Percentiles rank a stretch among this genome's conserved stretches.
Evolutionary conservation across 768 basidiomycete species (phyloP).

Genomic region (Naematelia encephala): DNA sequence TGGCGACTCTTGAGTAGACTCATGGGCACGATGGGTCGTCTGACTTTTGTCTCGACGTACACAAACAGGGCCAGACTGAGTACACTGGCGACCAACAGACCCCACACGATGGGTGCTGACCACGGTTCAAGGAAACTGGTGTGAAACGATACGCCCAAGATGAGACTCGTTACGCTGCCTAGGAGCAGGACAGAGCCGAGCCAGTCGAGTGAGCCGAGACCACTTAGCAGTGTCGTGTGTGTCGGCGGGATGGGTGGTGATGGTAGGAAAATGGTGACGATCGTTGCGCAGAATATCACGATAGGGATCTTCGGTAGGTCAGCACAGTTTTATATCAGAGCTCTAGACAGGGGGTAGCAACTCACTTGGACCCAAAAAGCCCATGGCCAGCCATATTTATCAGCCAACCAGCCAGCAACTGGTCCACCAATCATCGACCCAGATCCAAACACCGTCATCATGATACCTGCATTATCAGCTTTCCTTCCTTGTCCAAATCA

Average conservation of each 20-base stretch:
- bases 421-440: constrained; percentile 49
- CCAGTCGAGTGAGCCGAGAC: constrained; percentile 45
- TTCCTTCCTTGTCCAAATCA: neutral
- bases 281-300: constrained; percentile 33
- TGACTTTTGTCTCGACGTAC: constrained; percentile 31
- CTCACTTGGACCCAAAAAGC: constrained; percentile 48
- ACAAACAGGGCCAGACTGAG: constrained; percentile 23
- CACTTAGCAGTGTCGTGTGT: constrained; percentile 28
- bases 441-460: constrained; percentile 49
- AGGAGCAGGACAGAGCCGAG: constrained; percentile 40
- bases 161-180: constrained; percentile 34
- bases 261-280: constrained; percentile 40
- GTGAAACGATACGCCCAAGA: constrained; percentile 48
- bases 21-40: constrained; percentile 42
- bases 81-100: constrained; percentile 29
- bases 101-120: constrained; percentile 45
- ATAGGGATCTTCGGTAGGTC: constrained; percentile 35
- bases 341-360: neutral
- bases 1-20: constrained; percentile 37
- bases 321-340: neutral
- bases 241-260: constrained; percentile 30
- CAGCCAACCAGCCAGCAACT: constrained; percentile 42
- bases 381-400: constrained; percentile 45
- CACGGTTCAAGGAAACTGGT: constrained; percentile 47
- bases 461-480: constrained; percentile 28